Conservation (phyloP, 1,139 yeast species). For the Arxiozyma telluris region DNA sequence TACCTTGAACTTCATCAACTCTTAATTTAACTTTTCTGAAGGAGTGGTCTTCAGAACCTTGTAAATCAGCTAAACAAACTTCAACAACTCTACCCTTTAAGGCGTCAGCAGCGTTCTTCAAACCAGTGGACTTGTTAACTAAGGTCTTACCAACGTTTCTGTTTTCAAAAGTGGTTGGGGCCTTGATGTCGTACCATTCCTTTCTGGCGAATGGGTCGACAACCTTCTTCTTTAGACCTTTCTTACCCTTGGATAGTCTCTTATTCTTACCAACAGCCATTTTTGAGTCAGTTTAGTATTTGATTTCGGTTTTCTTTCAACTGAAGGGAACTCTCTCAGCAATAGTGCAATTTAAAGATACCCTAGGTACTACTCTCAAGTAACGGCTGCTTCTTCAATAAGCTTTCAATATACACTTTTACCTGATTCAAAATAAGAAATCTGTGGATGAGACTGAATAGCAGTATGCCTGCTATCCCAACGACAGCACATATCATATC, state of each 20-base stretch:
- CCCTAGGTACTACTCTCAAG: too few species aligned
- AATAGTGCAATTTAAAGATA: too few species aligned
- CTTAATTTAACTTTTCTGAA: slow-evolving; percentile 84
- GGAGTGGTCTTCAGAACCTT: slow-evolving; percentile 88
- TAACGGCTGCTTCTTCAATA: neutral
- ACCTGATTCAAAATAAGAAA: neutral
- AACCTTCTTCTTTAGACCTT: slow-evolving; percentile 91
- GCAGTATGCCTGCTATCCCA: neutral
- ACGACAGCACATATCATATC: neutral
- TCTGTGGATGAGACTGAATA: neutral
- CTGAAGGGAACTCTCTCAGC: neutral
- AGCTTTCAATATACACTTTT: neutral
- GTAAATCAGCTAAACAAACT: slow-evolving; percentile 80
- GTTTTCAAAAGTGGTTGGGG: slow-evolving; percentile 90
- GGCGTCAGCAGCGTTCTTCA: slow-evolving; percentile 86
- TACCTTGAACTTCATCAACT: slow-evolving; percentile 90
- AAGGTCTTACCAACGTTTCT: slow-evolving; percentile 91
- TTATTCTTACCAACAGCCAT: slow-evolving; percentile 97
- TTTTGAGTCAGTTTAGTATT: slow-evolving; percentile 13
- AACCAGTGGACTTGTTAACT: slow-evolving; percentile 90
- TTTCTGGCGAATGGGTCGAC: slow-evolving; percentile 93
- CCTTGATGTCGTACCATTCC: slow-evolving; percentile 93
- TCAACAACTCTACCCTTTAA: slow-evolving; percentile 87
- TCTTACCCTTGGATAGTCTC: slow-evolving; percentile 94
- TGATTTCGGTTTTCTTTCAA: slow-evolving; percentile 2